Base-by-base conservation (phyloP, 495 filamentous ascomycete genomes). In the Penicillium cinerascens region DNA sequence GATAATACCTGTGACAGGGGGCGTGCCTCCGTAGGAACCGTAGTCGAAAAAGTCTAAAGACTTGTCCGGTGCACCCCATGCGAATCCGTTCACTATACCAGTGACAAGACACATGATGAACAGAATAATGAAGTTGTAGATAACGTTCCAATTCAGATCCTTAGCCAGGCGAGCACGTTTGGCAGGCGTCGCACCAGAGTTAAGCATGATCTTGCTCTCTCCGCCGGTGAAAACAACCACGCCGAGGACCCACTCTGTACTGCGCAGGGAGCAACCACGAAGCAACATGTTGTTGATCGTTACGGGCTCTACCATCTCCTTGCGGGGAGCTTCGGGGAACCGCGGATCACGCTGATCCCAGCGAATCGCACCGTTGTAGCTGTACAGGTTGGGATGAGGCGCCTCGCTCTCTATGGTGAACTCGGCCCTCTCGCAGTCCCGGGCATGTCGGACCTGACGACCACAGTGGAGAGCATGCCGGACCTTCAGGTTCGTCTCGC, bases 201-300 rank as follows among this genome's bases (percentile, higher is more conserved):
- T 99, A 72, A 97, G 86, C 95, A 99, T 99, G 68, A 97, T 97
- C 75, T 97, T 99, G 18, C 95, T 96, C 61, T 99, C 95, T 59
- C 88, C 86, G 36, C 95, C 95, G 21, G 95, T 99, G 76, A 95
- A 99, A 35, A 95, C 75, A 42, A 97, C 95, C n/a, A 99, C 80
- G 50, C 92, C 95, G 23, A 99, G 82, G 45, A 88, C 80, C 95
- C 95, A 99, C 62, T 97, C 89, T 5, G 95, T 99, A 69, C 97
- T 99, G 44, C 91, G 85, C 7, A 99, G 73, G 58, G 88, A 92
- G 72, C 91, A 93, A 22, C 95, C 95, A 71, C 95, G 86, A 37
- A 99, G 82, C 6, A 99, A 80, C 58, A 97, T 62, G 65, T 99
- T 97, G 77, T 96, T 95, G 72, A 97, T 96, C 15, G 84, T 81